Evolutionary conservation across 2,329 filamentous ascomycete genomes (phyloP).

Genomic region (Botrytis hyacinthi): DNA sequence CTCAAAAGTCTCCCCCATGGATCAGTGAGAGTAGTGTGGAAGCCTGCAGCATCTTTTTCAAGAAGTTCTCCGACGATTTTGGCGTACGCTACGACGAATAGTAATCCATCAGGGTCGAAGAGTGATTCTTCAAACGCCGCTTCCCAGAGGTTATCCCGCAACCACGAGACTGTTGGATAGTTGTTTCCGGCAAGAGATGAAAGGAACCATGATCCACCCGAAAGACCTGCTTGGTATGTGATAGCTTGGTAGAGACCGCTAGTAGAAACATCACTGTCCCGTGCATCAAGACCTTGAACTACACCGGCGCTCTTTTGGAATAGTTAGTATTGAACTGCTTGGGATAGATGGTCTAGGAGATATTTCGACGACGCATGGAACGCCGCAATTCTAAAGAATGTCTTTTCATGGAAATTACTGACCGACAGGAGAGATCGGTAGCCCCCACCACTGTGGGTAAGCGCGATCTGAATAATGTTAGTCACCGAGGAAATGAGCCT

Average conservation of each 20-base stretch:
- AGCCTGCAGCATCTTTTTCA: slow-evolving; percentile 35
- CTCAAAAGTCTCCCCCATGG: slow-evolving; percentile 30
- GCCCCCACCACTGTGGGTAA: slow-evolving; percentile 40
- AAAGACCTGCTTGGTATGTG: slow-evolving; percentile 47
- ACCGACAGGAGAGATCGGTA: slow-evolving; percentile 35
- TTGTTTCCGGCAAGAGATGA: slow-evolving; percentile 47
- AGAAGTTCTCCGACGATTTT: slow-evolving; percentile 29
- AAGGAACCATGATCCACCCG: slow-evolving; percentile 48
- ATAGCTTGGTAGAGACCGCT: slow-evolving; percentile 46
- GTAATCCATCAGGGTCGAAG: slow-evolving; percentile 40
- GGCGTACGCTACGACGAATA: slow-evolving; percentile 35
- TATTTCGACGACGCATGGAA: not conserved
- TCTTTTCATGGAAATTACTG: not conserved
- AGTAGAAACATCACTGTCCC: slow-evolving; percentile 43
- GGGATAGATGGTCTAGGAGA: not conserved
- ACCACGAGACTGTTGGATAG: slow-evolving; percentile 45
- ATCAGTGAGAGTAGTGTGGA: slow-evolving; percentile 33
- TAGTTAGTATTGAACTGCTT: not conserved
- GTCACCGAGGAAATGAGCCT: not conserved
- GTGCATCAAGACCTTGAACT: slow-evolving; percentile 39
- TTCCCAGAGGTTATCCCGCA: slow-evolving; percentile 44
- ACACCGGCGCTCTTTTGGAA: slow-evolving; percentile 32
- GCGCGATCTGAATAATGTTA: slow-evolving; percentile 37
- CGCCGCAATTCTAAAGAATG: too few species aligned
- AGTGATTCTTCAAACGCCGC: slow-evolving; percentile 41